phyloP scores from a whole-genome alignment of 2,329 filamentous ascomycete genomes.

The Fusarium oxysporum region DNA sequence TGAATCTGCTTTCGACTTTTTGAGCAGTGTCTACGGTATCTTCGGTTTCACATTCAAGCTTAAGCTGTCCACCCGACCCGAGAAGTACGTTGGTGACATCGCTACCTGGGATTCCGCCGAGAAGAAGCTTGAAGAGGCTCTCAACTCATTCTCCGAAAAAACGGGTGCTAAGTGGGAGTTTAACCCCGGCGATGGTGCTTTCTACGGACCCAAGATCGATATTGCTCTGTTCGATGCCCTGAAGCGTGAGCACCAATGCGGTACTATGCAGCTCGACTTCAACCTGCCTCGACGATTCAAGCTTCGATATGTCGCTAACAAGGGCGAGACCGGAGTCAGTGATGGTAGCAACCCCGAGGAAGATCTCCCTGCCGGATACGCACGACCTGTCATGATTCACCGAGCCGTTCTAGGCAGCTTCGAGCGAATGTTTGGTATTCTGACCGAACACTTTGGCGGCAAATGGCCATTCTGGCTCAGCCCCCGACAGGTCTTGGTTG shows the following conservation, averaged over 20 bases:
- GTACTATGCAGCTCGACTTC: conserved; percentile 96
- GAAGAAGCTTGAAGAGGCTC: conserved; percentile 78
- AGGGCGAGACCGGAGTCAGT: conserved; percentile 55
- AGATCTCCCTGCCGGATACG: conserved; percentile 74
- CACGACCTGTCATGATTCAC: conserved; percentile 87
- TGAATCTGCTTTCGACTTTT: conserved; percentile 86
- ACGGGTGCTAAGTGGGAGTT: conserved; percentile 82
- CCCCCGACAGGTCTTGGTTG: conserved; percentile 77
- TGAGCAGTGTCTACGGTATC: conserved; percentile 78
- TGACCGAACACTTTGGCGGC: conserved; percentile 86
- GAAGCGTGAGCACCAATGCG: conserved; percentile 68
- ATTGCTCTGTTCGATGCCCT: conserved; percentile 93
- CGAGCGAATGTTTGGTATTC: conserved; percentile 75
- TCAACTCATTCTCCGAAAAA: conserved; percentile 77
- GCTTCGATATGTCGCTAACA: conserved; percentile 63
- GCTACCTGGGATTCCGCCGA: conserved; percentile 93
- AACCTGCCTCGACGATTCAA: conserved; percentile 68
- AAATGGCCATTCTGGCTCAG: conserved; percentile 93
- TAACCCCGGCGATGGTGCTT: conserved; percentile 95
- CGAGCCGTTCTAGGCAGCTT: conserved; percentile 82
- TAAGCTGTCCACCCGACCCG: conserved; percentile 89
- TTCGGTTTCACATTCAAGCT: conserved; percentile 80
- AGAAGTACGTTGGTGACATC: conserved; percentile 88
- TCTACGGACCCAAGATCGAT: conserved; percentile 99
- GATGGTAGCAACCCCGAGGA: conserved; percentile 56